Evolutionary conservation across 129 eudicot species (phyloP).

Genomic region (Mikania micrantha): DNA sequence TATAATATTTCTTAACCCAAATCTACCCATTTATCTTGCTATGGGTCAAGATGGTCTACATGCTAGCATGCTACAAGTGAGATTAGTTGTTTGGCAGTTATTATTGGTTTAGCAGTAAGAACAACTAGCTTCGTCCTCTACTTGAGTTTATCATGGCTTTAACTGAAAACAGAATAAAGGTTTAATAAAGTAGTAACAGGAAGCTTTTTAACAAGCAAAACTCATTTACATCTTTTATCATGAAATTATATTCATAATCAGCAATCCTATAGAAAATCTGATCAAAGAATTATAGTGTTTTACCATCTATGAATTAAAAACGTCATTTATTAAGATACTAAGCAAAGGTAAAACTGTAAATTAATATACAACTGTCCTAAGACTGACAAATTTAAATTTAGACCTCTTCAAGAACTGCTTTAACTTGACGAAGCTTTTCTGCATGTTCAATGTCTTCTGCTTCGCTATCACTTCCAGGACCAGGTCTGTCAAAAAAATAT

Average conservation of each 20-base stretch:
- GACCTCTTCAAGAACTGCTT: slow-evolving; percentile 86
- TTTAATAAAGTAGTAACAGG: neutral
- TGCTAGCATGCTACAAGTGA: no score
- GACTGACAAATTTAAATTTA: slow-evolving; percentile 5
- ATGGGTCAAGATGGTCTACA: no score
- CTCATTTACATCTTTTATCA: neutral
- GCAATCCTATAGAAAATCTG: slow-evolving; percentile 4
- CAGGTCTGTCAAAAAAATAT: slow-evolving; percentile 43
- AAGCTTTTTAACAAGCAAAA: neutral
- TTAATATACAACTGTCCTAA: neutral
- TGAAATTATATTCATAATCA: neutral
- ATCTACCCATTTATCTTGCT: no score
- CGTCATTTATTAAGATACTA: neutral
- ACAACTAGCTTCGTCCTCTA: neutral
- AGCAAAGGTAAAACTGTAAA: neutral
- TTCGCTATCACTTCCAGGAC: slow-evolving; percentile 73
- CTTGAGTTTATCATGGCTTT: neutral
- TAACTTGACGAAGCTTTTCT: slow-evolving; percentile 86
- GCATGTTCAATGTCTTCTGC: slow-evolving; percentile 87
- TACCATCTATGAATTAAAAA: slow-evolving; percentile 3
- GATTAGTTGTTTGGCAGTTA: no score
- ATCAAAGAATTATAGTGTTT: neutral
- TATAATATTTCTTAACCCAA: no score
- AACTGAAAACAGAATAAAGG: neutral
- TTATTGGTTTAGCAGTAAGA: neutral